Conservation (phyloP, 345 rosid genomes). For the Salix caprea region DNA sequence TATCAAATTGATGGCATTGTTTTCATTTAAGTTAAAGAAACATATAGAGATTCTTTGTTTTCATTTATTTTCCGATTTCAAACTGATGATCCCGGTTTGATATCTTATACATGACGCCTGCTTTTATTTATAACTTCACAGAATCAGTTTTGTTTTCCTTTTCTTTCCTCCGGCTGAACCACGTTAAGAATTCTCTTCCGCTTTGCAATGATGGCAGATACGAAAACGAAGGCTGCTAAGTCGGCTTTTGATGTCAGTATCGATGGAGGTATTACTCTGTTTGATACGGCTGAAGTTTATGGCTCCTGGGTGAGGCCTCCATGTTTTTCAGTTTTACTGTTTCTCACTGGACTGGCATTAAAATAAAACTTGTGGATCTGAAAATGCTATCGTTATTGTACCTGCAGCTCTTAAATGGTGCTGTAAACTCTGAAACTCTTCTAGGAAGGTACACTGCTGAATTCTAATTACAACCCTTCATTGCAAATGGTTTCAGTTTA, state of each 20-base stretch:
- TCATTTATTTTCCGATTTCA: no score
- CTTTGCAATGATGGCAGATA: slow-evolving; percentile 40
- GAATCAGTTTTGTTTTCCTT: not conserved
- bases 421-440: slow-evolving; percentile 74
- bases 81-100: no score
- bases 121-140: not conserved
- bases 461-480: not conserved
- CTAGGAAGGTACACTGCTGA: slow-evolving; percentile 59
- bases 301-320: slow-evolving; percentile 59
- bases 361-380: no score
- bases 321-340: not conserved
- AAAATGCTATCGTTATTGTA: not conserved
- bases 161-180: no score
- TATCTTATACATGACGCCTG: no score
- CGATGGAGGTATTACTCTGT: slow-evolving; percentile 68
- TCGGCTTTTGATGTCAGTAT: slow-evolving; percentile 70
- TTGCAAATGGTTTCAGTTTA: not conserved
- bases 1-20: no score
- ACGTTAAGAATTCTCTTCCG: not conserved
- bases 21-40: no score
- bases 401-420: slow-evolving; percentile 64
- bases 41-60: no score
- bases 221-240: slow-evolving; percentile 77
- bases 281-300: slow-evolving; percentile 93
- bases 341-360: not conserved